phyloP scores from a whole-genome alignment of 345 rosid genomes.

The Acer campestre region DNA sequence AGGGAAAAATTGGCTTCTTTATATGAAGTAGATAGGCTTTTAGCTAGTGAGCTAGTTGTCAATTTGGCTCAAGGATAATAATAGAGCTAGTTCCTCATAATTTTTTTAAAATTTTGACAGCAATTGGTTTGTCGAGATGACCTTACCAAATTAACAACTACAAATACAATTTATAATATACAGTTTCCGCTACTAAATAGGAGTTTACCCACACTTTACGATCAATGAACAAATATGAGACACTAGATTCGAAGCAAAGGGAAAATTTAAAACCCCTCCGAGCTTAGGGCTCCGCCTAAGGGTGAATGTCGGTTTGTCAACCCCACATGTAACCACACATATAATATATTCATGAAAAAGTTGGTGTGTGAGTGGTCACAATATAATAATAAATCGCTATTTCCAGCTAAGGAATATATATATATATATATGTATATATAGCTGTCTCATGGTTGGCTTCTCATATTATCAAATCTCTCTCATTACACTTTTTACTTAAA shows the following conservation, averaged over 20 bases:
- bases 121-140: no score
- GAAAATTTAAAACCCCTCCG: no score
- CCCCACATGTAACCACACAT: slow-evolving; percentile 17
- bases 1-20: background rate
- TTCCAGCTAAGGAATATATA: slow-evolving; percentile 4
- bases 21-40: background rate
- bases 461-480: background rate
- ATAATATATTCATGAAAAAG: background rate
- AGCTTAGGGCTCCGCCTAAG: no score
- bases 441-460: slow-evolving; percentile 22
- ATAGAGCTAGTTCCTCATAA: no score
- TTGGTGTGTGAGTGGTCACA: background rate
- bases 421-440: no score
- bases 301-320: no score
- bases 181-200: no score
- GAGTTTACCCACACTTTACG: no score
- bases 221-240: no score
- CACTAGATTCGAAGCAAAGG: no score
- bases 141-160: rapidly evolving
- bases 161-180: no score
- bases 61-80: background rate
- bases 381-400: background rate
- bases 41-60: background rate
- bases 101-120: no score
- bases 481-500: background rate